Conservation (phyloP, 257 asterid genomes). For the Linderniella brevidens region DNA sequence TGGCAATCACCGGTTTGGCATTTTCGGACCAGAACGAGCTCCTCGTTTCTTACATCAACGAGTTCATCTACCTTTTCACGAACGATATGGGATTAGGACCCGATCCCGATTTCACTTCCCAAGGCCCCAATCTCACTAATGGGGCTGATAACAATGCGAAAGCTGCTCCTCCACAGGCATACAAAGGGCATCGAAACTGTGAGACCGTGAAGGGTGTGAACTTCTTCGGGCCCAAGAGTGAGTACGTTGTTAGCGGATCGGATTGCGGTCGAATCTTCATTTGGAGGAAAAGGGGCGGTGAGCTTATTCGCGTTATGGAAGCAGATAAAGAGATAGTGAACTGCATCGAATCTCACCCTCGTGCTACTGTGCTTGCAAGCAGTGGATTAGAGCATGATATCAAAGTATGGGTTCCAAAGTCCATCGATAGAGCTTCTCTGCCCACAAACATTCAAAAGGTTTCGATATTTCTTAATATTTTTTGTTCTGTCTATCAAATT, state of each 20-base stretch:
- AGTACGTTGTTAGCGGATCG: constrained; percentile 83
- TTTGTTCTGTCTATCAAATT: constrained; percentile 8
- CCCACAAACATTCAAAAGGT: constrained; percentile 61
- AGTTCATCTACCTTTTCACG: constrained; percentile 63
- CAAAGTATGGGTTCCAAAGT: constrained; percentile 69
- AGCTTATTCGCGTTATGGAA: constrained; percentile 76
- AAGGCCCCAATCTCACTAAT: constrained; percentile 21
- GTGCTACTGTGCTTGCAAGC: constrained; percentile 60
- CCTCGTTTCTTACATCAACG: constrained; percentile 69
- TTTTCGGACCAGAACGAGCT: constrained; percentile 88
- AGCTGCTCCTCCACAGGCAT: constrained; percentile 55
- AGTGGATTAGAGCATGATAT: constrained; percentile 76
- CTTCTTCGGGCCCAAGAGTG: constrained; percentile 80
- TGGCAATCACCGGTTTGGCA: constrained; percentile 79
- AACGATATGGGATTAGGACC: constrained; percentile 64
- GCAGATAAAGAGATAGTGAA: constrained; percentile 65
- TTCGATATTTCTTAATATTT: neutral
- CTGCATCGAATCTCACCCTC: constrained; percentile 83
- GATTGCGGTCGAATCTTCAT: constrained; percentile 89
- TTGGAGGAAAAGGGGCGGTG: constrained; percentile 75
- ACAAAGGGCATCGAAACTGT: constrained; percentile 64
- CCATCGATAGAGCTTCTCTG: constrained; percentile 47
- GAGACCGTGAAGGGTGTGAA: constrained; percentile 77
- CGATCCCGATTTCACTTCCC: constrained; percentile 22
- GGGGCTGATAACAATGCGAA: constrained; percentile 16